Conservation (phyloP, 257 asterid genomes). For the Fraxinus anomala region DNA sequence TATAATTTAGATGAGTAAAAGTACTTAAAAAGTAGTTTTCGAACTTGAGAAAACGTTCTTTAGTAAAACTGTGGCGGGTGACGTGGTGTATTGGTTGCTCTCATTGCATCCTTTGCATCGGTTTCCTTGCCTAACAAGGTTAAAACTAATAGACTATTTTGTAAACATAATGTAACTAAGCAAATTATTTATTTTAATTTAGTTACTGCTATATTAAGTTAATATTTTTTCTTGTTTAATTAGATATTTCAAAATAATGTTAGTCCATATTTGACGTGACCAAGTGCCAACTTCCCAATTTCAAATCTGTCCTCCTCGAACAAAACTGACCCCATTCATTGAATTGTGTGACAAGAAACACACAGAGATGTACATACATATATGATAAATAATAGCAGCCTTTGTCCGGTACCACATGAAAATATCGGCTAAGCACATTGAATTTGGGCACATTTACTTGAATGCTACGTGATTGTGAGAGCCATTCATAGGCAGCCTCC, state of each 20-base stretch:
- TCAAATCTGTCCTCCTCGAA: background rate
- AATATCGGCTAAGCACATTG: background rate
- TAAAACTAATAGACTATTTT: too few species aligned
- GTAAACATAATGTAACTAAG: background rate
- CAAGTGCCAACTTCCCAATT: background rate
- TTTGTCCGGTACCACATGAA: background rate
- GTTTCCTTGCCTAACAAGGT: background rate
- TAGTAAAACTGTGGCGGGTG: too few species aligned
- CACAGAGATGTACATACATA: background rate
- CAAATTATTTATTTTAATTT: background rate
- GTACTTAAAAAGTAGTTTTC: too few species aligned
- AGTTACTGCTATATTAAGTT: background rate
- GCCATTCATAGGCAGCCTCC: background rate
- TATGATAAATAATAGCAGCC: background rate
- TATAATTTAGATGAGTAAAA: too few species aligned
- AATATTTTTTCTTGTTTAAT: background rate
- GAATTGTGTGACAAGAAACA: background rate
- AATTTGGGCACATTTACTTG: background rate
- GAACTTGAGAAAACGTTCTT: too few species aligned
- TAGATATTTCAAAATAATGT: background rate
- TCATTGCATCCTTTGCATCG: background rate
- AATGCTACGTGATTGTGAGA: background rate
- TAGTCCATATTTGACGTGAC: slow-evolving; percentile 2
- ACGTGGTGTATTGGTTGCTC: too few species aligned
- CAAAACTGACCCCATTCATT: background rate